A percentile compares a stretch with the other conserved stretches of the same genome.
phyloP scores from a whole-genome alignment of 352 stramenopile species.

The Phytophthora colocasiae region DNA sequence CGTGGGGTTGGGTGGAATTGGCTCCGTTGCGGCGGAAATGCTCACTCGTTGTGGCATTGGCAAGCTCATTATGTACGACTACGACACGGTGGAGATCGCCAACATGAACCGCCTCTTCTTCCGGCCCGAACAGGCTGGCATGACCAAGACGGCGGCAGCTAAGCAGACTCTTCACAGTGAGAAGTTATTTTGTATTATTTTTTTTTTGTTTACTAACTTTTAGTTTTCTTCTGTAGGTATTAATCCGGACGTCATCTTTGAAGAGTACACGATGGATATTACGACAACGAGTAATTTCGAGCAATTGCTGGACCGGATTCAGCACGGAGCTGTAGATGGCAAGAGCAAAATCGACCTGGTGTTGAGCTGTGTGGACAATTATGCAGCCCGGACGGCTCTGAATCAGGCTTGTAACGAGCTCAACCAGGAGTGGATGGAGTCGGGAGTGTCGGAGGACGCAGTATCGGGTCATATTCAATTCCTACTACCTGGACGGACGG shows the following conservation, averaged over 20 bases:
- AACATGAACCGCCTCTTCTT: constrained; percentile 95
- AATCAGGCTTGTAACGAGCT: constrained; percentile 91
- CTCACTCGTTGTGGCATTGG: constrained; percentile 90
- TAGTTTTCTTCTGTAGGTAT: constrained; percentile 52
- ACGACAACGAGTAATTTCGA: constrained; percentile 88
- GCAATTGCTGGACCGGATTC: constrained; percentile 79
- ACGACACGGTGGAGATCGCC: constrained; percentile 90
- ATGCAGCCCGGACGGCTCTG: constrained; percentile 84
- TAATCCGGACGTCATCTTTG: constrained; percentile 90
- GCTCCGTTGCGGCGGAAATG: constrained; percentile 90
- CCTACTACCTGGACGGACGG: constrained; percentile 82
- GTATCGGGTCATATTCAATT: constrained; percentile 92
- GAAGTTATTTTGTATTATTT: constrained; percentile 3
- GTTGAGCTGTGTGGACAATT: constrained; percentile 92
- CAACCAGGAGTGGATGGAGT: constrained; percentile 91
- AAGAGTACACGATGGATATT: constrained; percentile 90
- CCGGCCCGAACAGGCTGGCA: constrained; percentile 83
- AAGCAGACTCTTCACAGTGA: constrained; percentile 88
- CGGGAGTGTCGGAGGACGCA: constrained; percentile 90
- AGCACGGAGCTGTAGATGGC: constrained; percentile 70
- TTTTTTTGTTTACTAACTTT: neutral
- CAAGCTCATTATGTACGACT: constrained; percentile 92
- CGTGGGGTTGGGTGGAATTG: constrained; percentile 87
- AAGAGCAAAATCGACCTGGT: constrained; percentile 78
- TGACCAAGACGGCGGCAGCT: constrained; percentile 88